Evolutionary conservation across 331 rosid species (phyloP).

Genomic region (Telfairia occidentalis): DNA sequence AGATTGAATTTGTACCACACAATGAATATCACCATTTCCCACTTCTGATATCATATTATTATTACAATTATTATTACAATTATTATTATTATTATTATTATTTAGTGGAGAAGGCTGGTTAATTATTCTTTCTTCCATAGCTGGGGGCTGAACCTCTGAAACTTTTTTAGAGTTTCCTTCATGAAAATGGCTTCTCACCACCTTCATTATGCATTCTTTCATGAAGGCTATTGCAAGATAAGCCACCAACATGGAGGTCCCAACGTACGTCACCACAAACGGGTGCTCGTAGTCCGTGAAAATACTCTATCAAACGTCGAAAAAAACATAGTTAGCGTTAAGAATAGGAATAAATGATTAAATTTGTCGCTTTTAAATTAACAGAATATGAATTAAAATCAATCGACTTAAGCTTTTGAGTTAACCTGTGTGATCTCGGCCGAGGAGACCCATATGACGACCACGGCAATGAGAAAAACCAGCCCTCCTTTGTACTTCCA

Average conservation of each 20-base stretch:
- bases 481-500: conserved; percentile 22
- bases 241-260: conserved; percentile 11
- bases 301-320: background rate
- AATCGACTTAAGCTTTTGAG: background rate
- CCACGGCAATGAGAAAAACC: conserved; percentile 9
- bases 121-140: background rate
- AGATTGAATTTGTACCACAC: background rate
- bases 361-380: background rate
- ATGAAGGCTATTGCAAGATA: conserved; percentile 12
- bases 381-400: too few species aligned
- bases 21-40: background rate
- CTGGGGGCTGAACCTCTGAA: background rate
- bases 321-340: background rate
- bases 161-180: background rate
- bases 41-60: background rate
- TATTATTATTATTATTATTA: background rate
- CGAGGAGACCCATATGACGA: conserved; percentile 16
- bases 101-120: background rate
- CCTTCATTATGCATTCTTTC: background rate
- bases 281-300: conserved; percentile 16
- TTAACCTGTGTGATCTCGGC: conserved; percentile 23
- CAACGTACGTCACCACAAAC: conserved; percentile 6
- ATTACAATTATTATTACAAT: background rate
- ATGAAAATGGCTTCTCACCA: background rate
- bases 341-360: background rate